These are phyloP conservation scores for Malassezia japonica DNA, from an alignment of 1,284 basidiomycete species.

Conservation along the genomic window DNA sequence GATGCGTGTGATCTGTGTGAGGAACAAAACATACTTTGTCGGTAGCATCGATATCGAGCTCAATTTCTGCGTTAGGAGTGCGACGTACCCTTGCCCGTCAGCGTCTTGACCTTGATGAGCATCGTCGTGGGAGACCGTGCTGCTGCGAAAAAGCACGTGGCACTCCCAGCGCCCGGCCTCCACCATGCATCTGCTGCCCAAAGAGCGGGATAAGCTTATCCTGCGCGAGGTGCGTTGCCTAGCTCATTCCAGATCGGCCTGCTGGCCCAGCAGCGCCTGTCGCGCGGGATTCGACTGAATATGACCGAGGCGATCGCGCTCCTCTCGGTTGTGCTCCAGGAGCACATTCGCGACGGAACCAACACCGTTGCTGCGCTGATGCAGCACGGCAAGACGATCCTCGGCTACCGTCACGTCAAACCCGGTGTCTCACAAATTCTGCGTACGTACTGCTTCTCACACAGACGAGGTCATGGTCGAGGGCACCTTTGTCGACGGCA, in stretches of 20 bases:
- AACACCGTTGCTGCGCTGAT: constrained; percentile 80
- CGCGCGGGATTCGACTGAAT: constrained; percentile 78
- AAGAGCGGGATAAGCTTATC: constrained; percentile 43
- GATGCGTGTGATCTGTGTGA: constrained; percentile 71
- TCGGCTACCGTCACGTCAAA: constrained; percentile 83
- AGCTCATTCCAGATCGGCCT: too few species aligned
- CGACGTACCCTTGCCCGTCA: constrained; percentile 73
- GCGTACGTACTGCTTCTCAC: constrained; percentile 59
- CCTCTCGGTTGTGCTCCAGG: constrained; percentile 81
- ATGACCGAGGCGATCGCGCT: constrained; percentile 77
- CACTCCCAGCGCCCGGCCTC: too few species aligned
- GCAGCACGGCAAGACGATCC: constrained; percentile 62
- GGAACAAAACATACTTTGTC: constrained; percentile 60
- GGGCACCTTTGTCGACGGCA: constrained; percentile 41
- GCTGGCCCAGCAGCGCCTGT: constrained; percentile 86
- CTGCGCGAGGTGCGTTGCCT: constrained; percentile 35
- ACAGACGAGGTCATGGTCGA: constrained; percentile 46
- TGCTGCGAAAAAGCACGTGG: too few species aligned
- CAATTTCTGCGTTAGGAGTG: constrained; percentile 58
- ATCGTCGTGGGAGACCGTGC: constrained; percentile 16
- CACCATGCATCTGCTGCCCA: constrained; percentile 44
- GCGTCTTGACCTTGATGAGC: constrained; percentile 58
- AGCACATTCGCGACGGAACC: constrained; percentile 86
- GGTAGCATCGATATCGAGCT: constrained; percentile 85
- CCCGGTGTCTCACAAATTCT: constrained; percentile 53